These are phyloP conservation scores for Collybiopsis confluens DNA, from an alignment of 768 basidiomycete species.

Conservation along the genomic window DNA sequence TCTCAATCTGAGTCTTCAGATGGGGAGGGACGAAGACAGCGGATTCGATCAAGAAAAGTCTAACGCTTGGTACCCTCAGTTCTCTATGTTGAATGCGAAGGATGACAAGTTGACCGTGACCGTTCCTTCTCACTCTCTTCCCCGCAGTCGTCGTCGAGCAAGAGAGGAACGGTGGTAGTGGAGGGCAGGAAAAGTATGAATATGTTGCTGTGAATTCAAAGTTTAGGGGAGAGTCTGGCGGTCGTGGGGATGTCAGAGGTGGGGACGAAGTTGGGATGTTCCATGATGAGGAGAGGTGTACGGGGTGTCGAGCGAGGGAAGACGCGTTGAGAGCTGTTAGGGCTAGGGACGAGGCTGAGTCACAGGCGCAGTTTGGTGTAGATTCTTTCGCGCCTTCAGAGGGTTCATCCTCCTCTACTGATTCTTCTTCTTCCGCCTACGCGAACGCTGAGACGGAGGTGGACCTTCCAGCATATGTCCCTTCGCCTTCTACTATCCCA, in stretches of 20 bases:
- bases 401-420: too few relatives aligned
- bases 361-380: not conserved
- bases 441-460: not conserved
- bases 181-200: not conserved
- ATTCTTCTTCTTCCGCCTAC: too few relatives aligned
- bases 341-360: too few relatives aligned
- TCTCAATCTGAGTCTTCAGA: too few relatives aligned
- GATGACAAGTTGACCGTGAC: not conserved
- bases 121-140: not conserved
- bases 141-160: constrained; percentile 1
- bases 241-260: too few relatives aligned
- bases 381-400: too few relatives aligned
- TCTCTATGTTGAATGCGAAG: not conserved
- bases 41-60: constrained; percentile 5
- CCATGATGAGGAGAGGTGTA: constrained; percentile 10
- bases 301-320: constrained; percentile 6
- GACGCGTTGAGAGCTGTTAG: not conserved
- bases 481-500: not conserved
- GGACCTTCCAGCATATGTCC: constrained; percentile 5
- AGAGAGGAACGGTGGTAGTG: too few relatives aligned
- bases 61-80: constrained; percentile 7
- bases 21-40: not conserved
- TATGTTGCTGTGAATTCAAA: not conserved
- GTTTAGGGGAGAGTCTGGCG: too few relatives aligned
- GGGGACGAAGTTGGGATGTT: not conserved